These are phyloP conservation scores for Oryza glumipatula DNA, from an alignment of 176 grass and related monocot genomes.

Conservation along the genomic window DNA sequence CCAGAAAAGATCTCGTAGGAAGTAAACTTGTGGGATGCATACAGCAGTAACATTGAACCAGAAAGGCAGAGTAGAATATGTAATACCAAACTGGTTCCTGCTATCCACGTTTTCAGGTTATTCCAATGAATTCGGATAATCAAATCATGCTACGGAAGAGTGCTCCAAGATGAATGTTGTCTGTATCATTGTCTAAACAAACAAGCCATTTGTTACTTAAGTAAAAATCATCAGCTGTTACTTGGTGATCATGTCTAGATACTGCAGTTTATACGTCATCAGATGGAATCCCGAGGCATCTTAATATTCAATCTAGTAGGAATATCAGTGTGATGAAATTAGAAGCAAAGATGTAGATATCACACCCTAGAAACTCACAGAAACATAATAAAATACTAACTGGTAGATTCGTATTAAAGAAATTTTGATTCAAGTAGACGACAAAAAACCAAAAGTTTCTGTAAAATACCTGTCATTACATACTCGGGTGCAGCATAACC, in stretches of 20 bases:
- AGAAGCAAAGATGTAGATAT: constrained; percentile 6
- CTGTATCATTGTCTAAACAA: not conserved
- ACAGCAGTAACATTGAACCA: not conserved
- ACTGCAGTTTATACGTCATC: not conserved
- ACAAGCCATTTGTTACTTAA: not conserved
- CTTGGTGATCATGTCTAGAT: not conserved
- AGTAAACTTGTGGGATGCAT: not conserved
- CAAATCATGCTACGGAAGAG: not conserved
- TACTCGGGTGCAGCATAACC: constrained; percentile 94
- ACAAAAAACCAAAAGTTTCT: constrained; percentile 15
- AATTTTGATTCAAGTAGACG: not conserved
- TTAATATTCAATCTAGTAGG: not conserved
- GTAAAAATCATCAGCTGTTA: not conserved
- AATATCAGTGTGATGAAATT: not conserved
- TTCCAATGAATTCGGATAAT: constrained; percentile 4
- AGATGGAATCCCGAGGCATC: not conserved
- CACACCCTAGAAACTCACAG: not conserved
- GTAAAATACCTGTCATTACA: constrained; percentile 86
- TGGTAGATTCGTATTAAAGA: not conserved
- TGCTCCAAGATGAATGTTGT: not conserved
- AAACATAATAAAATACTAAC: constrained; percentile 21
- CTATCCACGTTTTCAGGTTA: not conserved
- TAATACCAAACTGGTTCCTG: not conserved
- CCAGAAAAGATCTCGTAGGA: not conserved
- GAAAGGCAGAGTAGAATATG: no score